Base-by-base conservation (phyloP, 1,284 basidiomycete genomes). In the Athelia psychrophila region DNA sequence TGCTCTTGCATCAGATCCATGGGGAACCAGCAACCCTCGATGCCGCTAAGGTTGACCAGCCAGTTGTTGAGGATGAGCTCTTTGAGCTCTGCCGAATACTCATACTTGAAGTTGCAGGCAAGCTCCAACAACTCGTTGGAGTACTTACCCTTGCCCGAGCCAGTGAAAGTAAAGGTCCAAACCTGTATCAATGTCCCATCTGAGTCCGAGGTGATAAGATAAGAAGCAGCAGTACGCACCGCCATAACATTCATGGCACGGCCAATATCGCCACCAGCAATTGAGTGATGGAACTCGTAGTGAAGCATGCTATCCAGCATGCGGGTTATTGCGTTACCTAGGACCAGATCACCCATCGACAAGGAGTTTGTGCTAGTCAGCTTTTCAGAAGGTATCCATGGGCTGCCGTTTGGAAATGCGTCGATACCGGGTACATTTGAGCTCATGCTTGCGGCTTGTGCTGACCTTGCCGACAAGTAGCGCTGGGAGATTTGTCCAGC, bases 61-160 rank as follows among this genome's bases (percentile, higher is more conserved):
- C 60, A 63, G 25, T 63, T 60, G n/a, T 63, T 54, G 10, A 65
- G 48, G 1, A 68, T 52, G 1, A 54, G 57, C 2, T 51, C 27
- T 12, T 45, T 38, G 5, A 67, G 49, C 6, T 54, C 58, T 0
- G 38, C 42, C 2, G 57, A 56, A 32, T 53, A 66, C 32, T 70
- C 66, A 44, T 56, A 67, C n/a, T 60, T 52, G 51, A 67, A 65
- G 42, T 63, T 64, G 54, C 66, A 68, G 2, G 58, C 60, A 20
- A 68, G 46, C 47, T 70, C 66, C 12, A 69, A 60, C 2, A 70
- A 58, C 42, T 65, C 64, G 35, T 63, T 60, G 1, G 57, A 57
- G 49, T 70, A 70, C 22, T 65, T 61, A n/a, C 56, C 57, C 3
- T 60, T 59, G 2, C 62, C 57, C 1, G 59, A 62, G 1, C 66